Percentiles rank a stretch among this genome's conserved stretches.
Conservation (phyloP, 2,329 filamentous ascomycete species). For the Phaeosphaeriaceae sp. region DNA sequence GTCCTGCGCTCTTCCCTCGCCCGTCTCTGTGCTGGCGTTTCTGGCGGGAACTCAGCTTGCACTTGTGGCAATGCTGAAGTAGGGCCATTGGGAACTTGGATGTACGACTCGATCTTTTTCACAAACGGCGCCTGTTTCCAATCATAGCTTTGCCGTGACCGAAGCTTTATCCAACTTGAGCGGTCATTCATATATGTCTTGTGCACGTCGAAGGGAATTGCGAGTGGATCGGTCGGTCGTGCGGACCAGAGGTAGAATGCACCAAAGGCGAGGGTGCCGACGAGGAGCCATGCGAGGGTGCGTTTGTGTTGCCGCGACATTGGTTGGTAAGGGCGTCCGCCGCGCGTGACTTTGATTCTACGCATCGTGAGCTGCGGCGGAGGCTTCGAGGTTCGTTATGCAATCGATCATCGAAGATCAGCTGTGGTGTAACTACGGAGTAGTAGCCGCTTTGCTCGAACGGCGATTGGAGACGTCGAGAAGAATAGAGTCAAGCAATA, state of each 20-base stretch:
- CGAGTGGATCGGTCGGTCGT: conserved; percentile 36
- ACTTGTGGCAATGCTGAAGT: conserved; percentile 49
- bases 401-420: background rate
- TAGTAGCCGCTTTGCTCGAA: background rate
- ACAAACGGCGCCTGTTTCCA: conserved; percentile 53
- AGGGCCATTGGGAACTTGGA: conserved; percentile 45
- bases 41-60: conserved; percentile 49
- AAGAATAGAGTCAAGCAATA: background rate
- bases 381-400: background rate
- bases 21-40: conserved; percentile 35
- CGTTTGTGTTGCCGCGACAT: conserved; percentile 41
- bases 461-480: background rate
- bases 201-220: conserved; percentile 37
- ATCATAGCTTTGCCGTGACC: conserved; percentile 39
- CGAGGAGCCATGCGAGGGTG: conserved; percentile 32
- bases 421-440: background rate
- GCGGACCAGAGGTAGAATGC: conserved; percentile 37
- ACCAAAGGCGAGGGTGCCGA: conserved; percentile 31
- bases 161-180: conserved; percentile 17
- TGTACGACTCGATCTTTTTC: conserved; percentile 47
- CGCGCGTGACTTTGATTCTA: conserved; percentile 37
- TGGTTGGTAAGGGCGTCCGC: conserved; percentile 24
- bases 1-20: conserved; percentile 41
- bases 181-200: conserved; percentile 42
- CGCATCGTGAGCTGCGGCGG: conserved; percentile 27